Evolutionary conservation across 495 filamentous ascomycete genomes (phyloP).

Genomic region (Hypoxylon fragiforme): DNA sequence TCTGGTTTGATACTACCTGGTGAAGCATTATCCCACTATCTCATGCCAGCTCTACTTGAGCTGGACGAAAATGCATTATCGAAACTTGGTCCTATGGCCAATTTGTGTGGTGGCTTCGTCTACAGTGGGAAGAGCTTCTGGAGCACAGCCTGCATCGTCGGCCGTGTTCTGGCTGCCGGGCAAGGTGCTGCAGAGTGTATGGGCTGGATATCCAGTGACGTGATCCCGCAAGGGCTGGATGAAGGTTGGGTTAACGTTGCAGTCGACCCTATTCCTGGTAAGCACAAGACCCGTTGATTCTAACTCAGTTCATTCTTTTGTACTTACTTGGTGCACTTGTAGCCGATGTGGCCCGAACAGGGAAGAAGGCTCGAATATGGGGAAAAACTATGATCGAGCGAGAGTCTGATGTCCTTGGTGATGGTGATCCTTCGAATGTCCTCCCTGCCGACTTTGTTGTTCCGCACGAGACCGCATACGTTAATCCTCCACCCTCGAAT

Average conservation of each 20-base stretch:
- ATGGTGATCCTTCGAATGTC: conserved; percentile 50
- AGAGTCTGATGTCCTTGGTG: conserved; percentile 58
- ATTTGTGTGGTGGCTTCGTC: conserved; percentile 78
- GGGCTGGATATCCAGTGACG: conserved; percentile 71
- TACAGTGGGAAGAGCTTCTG: conserved; percentile 75
- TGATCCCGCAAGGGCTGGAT: conserved; percentile 53
- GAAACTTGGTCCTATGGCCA: conserved; percentile 67
- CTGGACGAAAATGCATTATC: conserved; percentile 68
- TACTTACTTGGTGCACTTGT: conserved; percentile 12
- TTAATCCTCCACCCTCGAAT: conserved; percentile 42
- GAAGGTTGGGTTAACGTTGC: conserved; percentile 70
- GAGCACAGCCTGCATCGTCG: conserved; percentile 78
- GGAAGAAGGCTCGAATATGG: conserved; percentile 53
- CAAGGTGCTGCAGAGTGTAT: conserved; percentile 71
- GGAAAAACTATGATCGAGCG: conserved; percentile 51
- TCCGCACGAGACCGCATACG: conserved; percentile 55
- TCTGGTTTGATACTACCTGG: conserved; percentile 80
- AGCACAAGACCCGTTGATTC: conserved; percentile 25
- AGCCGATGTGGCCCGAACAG: conserved; percentile 47
- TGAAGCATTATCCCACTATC: conserved; percentile 69
- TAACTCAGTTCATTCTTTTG: neutral
- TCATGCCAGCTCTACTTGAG: conserved; percentile 79
- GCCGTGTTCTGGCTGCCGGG: conserved; percentile 70
- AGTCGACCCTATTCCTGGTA: conserved; percentile 54
- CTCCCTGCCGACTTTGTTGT: conserved; percentile 62